Base-by-base conservation (phyloP, 768 basidiomycete species). In the Pleurotus giganteus region DNA sequence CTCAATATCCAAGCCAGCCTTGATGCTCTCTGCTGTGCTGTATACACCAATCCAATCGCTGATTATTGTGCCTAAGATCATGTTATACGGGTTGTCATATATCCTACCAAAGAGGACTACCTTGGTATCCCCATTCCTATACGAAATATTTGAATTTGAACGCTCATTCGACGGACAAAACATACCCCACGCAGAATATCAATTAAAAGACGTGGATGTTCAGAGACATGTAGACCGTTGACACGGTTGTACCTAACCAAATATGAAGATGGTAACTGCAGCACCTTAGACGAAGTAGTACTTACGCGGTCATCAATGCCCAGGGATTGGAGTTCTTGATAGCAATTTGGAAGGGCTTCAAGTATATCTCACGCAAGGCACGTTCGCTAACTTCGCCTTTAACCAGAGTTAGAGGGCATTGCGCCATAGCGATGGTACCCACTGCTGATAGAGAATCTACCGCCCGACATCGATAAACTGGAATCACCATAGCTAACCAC, bases 351-450 rank as follows among this genome's bases (percentile, higher is more conserved):
- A 82, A 82, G 1, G 83, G 84, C 57, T 79, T 80, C 36, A 86
- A 71, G 65, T 88, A 86, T 46, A 88, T 78, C 65, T 87, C 85
- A 5, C 86, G 73, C 15, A 88, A 67, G 9, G 84, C 80, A n/a
- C 84, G 74, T 58, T 81, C 49, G 31, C 76, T 75, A 39, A 82
- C 69, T 36, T 77, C 77, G 56, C 77, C 75, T 78, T 54, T 36
- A 31, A 36, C 19, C 12, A 42, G 0, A 53, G 23, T 32, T 23
- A 12, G 27, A 29, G 19, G 12, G 27, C 27, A 19, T 31, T 8
- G 7, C 5, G 21, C 29, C 11, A n/a, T 17, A 47, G 2, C 45
- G 23, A 4, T 28, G 4, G 41, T 15, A 60, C 73, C 56, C 56
- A 78, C 77, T 80, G 65, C 73, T 75, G 49, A 76, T 74, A 2